These are phyloP conservation scores for Pseudotulostoma volvatum DNA, from an alignment of 495 filamentous ascomycete genomes.

Conservation along the genomic window DNA sequence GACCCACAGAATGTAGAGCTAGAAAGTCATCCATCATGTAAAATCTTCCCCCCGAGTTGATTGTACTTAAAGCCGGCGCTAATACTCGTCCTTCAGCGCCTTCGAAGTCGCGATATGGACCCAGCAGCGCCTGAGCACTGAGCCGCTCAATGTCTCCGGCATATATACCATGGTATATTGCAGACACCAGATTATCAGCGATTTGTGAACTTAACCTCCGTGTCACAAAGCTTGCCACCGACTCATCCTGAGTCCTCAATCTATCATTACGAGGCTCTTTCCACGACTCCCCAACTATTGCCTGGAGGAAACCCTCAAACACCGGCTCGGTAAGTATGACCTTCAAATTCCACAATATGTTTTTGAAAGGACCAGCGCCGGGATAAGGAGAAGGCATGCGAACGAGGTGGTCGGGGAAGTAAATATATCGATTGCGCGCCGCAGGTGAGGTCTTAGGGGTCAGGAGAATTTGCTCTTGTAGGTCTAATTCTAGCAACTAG, in stretches of 20 bases:
- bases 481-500: constrained; percentile 45
- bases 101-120: constrained; percentile 37
- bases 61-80: constrained; percentile 5
- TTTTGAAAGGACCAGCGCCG: constrained; percentile 11
- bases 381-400: constrained; percentile 37
- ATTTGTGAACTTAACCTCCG: constrained; percentile 37
- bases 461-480: constrained; percentile 46
- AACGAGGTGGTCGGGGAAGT: constrained; percentile 82
- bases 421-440: constrained; percentile 60
- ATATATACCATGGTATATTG: constrained; percentile 76
- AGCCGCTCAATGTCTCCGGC: constrained; percentile 79
- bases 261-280: constrained; percentile 9
- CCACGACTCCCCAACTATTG: constrained; percentile 25
- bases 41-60: constrained; percentile 2
- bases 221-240: constrained; percentile 50
- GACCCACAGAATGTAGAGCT: constrained; percentile 7
- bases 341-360: constrained; percentile 8
- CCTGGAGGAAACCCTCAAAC: constrained; percentile 33
- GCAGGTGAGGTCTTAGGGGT: constrained; percentile 32
- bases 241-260: constrained; percentile 41
- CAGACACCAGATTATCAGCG: constrained; percentile 63
- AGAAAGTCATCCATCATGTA: constrained; percentile 16
- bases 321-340: constrained; percentile 44
- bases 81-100: constrained; percentile 11
- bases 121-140: constrained; percentile 49